Base-by-base conservation (phyloP, 768 basidiomycete genomes). In the Naganishia friedmannii region DNA sequence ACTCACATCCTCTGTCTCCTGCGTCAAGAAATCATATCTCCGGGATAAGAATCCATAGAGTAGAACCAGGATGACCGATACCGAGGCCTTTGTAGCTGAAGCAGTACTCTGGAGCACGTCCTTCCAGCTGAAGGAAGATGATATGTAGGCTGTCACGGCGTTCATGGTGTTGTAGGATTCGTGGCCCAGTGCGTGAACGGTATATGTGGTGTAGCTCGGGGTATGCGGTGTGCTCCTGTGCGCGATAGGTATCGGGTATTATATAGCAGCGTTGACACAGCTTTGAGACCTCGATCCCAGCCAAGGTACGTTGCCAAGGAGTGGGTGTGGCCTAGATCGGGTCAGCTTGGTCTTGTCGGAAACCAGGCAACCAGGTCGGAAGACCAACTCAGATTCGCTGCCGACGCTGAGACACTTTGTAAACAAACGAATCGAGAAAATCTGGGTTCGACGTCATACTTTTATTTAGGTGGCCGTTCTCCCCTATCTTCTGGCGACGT, bases 61-160 rank as follows among this genome's bases (percentile, higher is more conserved):
- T 17, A 80, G 72, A 9, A 78, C 73, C 9, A 80, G 74, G 23
- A 80, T 75, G 21, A 80, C 77, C 13, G 75, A 76, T 31, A 77
- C 51, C 3, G 77, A 74, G 17, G 76, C 77, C 71, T 79, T 72
- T 28, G 39, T 48, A 9, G 60, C 60, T 9, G 60, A 63, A 34
- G 34, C 60, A 9, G 60, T 45, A 15, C 60, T 63, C 19, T 26
- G 26, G 5, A 63, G n/a, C 15, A 63, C 23, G 21, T 63, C 60
- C 15, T 45, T 46, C 60, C 60, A 63, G 26, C 42, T 63, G 39
- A 63, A 63, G 10, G 60, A 45, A n/a, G 60, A 63, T 23, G 39
- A 26, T 34, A 63, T 12, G n/a, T 26, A 42, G 42, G 60, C 29
- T 8, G 60, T 63, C 12, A 63, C 42, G n/a, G 28, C n/a, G 17